phyloP scores from a whole-genome alignment of 1,284 basidiomycete genomes.

The Marasmius sp. region DNA sequence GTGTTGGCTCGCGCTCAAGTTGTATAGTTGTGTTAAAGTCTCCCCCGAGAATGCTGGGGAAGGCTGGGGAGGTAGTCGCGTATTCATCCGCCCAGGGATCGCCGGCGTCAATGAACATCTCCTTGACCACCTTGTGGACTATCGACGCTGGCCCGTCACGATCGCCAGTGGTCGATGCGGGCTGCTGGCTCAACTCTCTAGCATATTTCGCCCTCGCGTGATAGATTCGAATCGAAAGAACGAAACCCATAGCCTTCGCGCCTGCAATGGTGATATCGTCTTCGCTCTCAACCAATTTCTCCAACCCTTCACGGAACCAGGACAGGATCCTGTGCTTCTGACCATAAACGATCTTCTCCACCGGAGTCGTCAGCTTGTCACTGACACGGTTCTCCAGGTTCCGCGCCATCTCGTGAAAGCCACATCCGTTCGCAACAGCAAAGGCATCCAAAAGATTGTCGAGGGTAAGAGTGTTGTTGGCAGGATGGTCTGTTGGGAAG shows the following conservation, averaged over 20 bases:
- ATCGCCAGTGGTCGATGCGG: too few relatives aligned
- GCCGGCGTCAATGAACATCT: not conserved
- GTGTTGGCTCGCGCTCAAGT: not conserved
- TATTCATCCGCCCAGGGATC: not conserved
- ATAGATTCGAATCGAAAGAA: not conserved
- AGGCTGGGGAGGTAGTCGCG: not conserved
- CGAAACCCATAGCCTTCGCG: not conserved
- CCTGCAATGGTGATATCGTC: not conserved
- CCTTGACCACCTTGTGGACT: not conserved
- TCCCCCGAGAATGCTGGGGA: not conserved
- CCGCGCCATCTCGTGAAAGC: not conserved
- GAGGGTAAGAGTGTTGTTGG: not conserved
- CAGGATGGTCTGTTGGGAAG: not conserved
- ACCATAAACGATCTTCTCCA: not conserved
- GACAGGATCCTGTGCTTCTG: not conserved
- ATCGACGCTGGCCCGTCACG: not conserved
- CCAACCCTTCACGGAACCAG: not conserved
- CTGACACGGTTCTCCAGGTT: not conserved
- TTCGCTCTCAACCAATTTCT: not conserved
- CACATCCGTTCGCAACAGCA: not conserved
- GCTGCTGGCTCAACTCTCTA: not conserved
- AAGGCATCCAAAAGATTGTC: not conserved
- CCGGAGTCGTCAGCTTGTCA: not conserved
- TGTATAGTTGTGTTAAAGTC: not conserved
- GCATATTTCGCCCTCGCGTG: not conserved